Evolutionary conservation across 805 yeast species (phyloP).

Genomic region (Candida nonsorbophila): DNA sequence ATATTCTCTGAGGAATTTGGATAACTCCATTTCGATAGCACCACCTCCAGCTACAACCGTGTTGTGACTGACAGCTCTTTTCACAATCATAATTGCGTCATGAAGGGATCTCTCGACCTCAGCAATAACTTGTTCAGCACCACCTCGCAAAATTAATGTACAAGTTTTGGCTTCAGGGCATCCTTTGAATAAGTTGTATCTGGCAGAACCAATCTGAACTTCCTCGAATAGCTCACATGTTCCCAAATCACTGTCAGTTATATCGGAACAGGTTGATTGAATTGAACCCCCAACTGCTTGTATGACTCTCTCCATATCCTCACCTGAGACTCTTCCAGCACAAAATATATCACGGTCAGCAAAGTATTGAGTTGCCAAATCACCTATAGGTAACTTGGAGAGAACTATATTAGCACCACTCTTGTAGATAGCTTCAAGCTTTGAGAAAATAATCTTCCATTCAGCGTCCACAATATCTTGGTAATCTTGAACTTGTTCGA

Average conservation of each 20-base stretch:
- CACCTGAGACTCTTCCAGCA: slow-evolving; percentile 89
- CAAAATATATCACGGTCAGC: slow-evolving; percentile 96
- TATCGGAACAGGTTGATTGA: slow-evolving; percentile 70
- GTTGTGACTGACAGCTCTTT: slow-evolving; percentile 84
- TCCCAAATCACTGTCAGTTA: slow-evolving; percentile 69
- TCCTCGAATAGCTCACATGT: slow-evolving; percentile 86
- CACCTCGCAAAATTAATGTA: slow-evolving; percentile 90
- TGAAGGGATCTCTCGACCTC: slow-evolving; percentile 97
- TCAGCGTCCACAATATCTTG: slow-evolving; percentile 99
- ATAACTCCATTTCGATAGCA: slow-evolving; percentile 96
- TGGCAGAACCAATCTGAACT: slow-evolving; percentile 91
- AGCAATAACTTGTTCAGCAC: slow-evolving; percentile 96
- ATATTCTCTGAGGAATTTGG: slow-evolving; percentile 80
- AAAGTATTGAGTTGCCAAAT: slow-evolving; percentile 96
- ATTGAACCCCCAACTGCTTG: slow-evolving; percentile 91
- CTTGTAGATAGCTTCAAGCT: slow-evolving; percentile 73
- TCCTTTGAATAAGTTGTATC: slow-evolving; percentile 89
- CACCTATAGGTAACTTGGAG: slow-evolving; percentile 95
- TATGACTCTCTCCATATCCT: slow-evolving; percentile 89
- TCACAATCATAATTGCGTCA: slow-evolving; percentile 98
- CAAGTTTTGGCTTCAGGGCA: slow-evolving; percentile 92
- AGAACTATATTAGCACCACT: slow-evolving; percentile 92
- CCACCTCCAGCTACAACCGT: slow-evolving; percentile 98
- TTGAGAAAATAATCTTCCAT: slow-evolving; percentile 88
- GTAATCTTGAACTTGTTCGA: slow-evolving; percentile 87